Conservation (phyloP, 257 asterid genomes). For the Solanum commersonii region DNA sequence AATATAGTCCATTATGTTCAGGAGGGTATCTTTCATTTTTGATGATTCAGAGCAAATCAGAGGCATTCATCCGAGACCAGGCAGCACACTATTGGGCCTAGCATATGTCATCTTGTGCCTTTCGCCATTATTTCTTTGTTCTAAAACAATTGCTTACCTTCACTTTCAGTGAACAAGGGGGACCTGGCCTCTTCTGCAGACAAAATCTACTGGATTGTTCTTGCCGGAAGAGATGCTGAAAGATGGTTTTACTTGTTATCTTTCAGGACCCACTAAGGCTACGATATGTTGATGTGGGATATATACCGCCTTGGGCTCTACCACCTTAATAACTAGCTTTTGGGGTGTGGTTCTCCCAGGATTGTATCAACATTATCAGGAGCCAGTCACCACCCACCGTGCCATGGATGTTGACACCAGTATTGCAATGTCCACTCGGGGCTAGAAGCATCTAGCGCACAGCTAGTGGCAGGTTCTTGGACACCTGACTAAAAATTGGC, state of each 20-base stretch:
- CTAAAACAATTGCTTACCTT: slow-evolving; percentile 3
- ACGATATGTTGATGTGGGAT: background rate
- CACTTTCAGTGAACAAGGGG: slow-evolving; percentile 23
- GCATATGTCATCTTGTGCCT: background rate
- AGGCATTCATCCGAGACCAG: background rate
- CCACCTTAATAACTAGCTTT: background rate
- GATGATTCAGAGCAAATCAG: background rate
- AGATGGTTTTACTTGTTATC: slow-evolving; percentile 2
- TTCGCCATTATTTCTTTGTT: background rate
- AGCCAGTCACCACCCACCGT: background rate
- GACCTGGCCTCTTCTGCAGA: slow-evolving; percentile 14
- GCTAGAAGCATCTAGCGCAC: background rate
- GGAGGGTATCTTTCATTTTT: background rate
- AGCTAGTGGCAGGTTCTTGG: background rate
- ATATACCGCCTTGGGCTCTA: background rate
- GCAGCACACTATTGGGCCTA: background rate
- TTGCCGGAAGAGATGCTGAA: slow-evolving; percentile 22
- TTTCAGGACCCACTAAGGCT: background rate
- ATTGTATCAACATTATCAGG: background rate
- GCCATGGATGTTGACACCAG: background rate
- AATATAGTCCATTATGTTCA: background rate
- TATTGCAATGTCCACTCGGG: background rate
- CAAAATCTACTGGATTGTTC: slow-evolving; percentile 22
- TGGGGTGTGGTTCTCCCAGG: background rate
- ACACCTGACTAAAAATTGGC: background rate